Evolutionary conservation across 1,284 basidiomycete species (phyloP), one percentile per base, ranked within the genome.

Genomic region (Ustilago trichophora): DNA sequence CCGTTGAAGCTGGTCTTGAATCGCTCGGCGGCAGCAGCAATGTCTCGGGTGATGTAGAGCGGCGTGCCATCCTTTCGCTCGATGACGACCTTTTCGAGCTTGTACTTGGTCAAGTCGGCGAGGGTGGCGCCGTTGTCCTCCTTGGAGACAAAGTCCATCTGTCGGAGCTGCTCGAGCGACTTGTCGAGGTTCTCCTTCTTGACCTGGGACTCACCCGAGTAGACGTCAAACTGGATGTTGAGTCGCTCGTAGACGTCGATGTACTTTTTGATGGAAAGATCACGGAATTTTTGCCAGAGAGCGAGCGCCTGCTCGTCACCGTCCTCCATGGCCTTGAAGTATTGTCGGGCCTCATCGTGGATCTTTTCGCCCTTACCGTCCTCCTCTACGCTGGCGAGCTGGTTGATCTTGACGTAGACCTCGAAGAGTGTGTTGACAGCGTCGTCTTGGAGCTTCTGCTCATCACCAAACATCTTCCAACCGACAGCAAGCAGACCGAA

Each of bases 321-420:
- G 63, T 93, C 91, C 83, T 99, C 95, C 93, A 99, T 98, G 18
- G 88, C 88, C 83, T 90, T 93, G 86, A 98, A 99, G 86, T 91
- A 94, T 57, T 86, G 85, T 4, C 93, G 91, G 1, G 95, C 95
- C 62, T 89, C 87, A 11, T 86, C 86, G 83, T 95, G 93, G 71
- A 95, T 89, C 45, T 74, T 76, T 37, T 82, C 76, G 68, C 92
- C 88, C 60, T 78, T 70, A 29, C 69, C 70, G 31, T 80, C 87
- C 70, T 92, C 88, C 56, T 82, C 78, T 3, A 40, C 60, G 41
- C 69, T 67, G 4, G 91, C 91, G 57, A 94, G 93, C 72, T 88
- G 87, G 86, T 92, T 97, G 80, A 98, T 89, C 82, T 91, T 88
- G 81, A 98, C 93, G 82, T 98, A 99, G 48, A 98, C 87, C 33